Base-by-base conservation (phyloP, 2,329 filamentous ascomycete species). In the Lizonia empirigonia region DNA sequence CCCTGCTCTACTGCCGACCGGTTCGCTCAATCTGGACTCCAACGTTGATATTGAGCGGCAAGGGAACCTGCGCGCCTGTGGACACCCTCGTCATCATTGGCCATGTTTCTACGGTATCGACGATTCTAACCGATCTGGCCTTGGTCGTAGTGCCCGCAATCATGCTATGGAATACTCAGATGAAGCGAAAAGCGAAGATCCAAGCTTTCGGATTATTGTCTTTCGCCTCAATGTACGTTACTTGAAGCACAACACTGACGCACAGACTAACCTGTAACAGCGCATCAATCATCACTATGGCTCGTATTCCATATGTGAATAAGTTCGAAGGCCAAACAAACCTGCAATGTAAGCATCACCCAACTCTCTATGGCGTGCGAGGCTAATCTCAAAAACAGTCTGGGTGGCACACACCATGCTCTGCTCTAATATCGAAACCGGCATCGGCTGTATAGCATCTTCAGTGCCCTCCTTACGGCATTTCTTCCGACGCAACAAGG, bases 401-500 rank as follows among this genome's bases (percentile, higher is more conserved):
- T 64, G 61, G 59, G 57, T 62, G 9, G 52, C 61, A 15, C 61
- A 64, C 36, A 64, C 47, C 13, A 55, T 64, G 52, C 55, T 64
- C 22, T 64, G 55, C 33, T 64, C 61, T 12, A 64, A 64, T 34
- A 56, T 64, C 36, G 61, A 64, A 54, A 64, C 59, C 7, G 61
- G 59, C 19, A 62, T 64, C 16, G 61, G 59, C 3, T 64, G 61
- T 41, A 52, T 64, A 7, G 59, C 59, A 1, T 59, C 59, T 4
- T 62, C 59, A 1, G 36, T 64, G 7, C 59, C 61, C 2, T 62
- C 61, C 0, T 35, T 64, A 1, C 55, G 61, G 7, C 58, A 61
- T 35, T 55, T 54, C 39, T 51, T 64, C 24, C 53, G 53, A 7
- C 39, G 44, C 40, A 44, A 47, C 16, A 39, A 23, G 15, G 50